Percentiles rank a stretch among this genome's conserved stretches.
phyloP scores from a whole-genome alignment of 805 yeast genomes.

The Pichia heedii region DNA sequence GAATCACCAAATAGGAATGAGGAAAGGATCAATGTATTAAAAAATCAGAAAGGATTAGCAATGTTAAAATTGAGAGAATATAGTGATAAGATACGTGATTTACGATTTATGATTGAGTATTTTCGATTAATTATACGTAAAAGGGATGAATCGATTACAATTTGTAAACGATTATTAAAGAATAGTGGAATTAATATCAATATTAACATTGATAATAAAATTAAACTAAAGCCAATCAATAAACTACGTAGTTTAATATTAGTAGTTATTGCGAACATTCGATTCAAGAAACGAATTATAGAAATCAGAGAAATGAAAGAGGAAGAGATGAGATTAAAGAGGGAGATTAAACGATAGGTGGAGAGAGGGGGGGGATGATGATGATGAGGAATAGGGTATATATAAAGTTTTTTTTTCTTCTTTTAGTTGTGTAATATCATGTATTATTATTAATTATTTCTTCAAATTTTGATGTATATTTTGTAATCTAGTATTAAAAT shows the following conservation, averaged over 20 bases:
- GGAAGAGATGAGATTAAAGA: constrained; percentile 14
- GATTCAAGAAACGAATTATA: constrained; percentile 27
- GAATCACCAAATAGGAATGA: constrained; percentile 15
- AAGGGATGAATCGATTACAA: constrained; percentile 6
- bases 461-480: constrained; percentile 16
- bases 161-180: constrained; percentile 12
- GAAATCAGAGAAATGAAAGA: constrained; percentile 14
- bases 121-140: constrained; percentile 20
- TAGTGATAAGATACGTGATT: constrained; percentile 27
- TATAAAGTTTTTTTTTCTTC: no score
- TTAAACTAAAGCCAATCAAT: constrained; percentile 18
- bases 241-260: constrained; percentile 22
- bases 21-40: constrained; percentile 19
- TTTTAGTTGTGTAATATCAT: no score
- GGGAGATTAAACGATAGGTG: constrained; percentile 1
- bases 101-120: constrained; percentile 28
- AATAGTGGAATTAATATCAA: constrained; percentile 14
- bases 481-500: constrained; percentile 20
- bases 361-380: neutral
- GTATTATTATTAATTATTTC: neutral
- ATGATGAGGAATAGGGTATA: no score
- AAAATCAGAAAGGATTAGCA: constrained; percentile 36
- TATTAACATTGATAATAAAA: constrained; percentile 8
- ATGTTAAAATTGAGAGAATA: constrained; percentile 40
- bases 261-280: constrained; percentile 29